phyloP scores from a whole-genome alignment of 1,139 yeast genomes.

The Hyphopichia burtonii region DNA sequence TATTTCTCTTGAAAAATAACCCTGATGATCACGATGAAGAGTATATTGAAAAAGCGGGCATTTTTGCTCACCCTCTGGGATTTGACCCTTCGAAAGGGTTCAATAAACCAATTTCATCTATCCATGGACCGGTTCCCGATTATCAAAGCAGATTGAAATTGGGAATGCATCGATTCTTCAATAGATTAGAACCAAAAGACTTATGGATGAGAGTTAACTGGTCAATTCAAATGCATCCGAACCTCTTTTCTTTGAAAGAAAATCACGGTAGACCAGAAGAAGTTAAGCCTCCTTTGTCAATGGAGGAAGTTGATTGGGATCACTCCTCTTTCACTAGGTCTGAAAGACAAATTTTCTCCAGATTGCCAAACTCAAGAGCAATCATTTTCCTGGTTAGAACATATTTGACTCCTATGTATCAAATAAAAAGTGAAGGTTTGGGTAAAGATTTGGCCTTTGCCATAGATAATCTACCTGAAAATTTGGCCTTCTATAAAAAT shows the following conservation, averaged over 20 bases:
- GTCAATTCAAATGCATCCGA: constrained; percentile 39
- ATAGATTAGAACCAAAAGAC: constrained; percentile 33
- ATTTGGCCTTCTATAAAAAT: constrained; percentile 59
- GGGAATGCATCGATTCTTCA: constrained; percentile 41
- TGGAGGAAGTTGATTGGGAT: constrained; percentile 38
- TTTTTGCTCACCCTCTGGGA: constrained; percentile 44
- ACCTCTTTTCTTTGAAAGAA: constrained; percentile 24
- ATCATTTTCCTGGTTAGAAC: constrained; percentile 42
- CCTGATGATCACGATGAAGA: constrained; percentile 33
- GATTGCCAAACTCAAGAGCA: constrained; percentile 40
- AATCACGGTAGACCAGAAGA: constrained; percentile 39
- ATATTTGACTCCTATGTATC: constrained; percentile 35
- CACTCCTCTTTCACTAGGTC: constrained; percentile 36
- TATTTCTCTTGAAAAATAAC: constrained; percentile 35
- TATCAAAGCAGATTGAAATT: constrained; percentile 29
- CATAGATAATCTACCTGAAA: constrained; percentile 57
- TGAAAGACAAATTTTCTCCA: constrained; percentile 40
- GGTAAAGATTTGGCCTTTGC: constrained; percentile 52
- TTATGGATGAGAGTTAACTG: constrained; percentile 44
- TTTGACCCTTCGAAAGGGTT: constrained; percentile 37
- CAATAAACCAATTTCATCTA: constrained; percentile 36
- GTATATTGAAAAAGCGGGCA: constrained; percentile 32
- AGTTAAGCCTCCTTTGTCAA: constrained; percentile 15
- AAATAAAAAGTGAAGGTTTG: constrained; percentile 36
- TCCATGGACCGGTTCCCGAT: constrained; percentile 45